Base-by-base conservation (phyloP, 2,329 filamentous ascomycete species). In the Clarireedia sp. region DNA sequence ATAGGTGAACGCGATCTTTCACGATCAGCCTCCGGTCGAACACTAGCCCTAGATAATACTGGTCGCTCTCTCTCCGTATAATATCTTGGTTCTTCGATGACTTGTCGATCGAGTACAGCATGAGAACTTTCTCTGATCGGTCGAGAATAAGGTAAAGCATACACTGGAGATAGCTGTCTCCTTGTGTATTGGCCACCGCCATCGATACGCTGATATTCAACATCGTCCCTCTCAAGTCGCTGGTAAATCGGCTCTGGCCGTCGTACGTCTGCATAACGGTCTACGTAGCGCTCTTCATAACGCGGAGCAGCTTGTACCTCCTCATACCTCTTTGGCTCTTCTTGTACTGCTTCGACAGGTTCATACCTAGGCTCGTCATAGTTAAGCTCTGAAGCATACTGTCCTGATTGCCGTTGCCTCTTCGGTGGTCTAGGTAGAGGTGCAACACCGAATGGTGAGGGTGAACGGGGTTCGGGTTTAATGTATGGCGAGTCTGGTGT, bases 391-490 rank as follows among this genome's bases (percentile, higher is more conserved):
- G 69, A 64, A 23, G 69, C 70, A 55, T 74, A 74, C 48, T 71
- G 73, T 45, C 73, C 69, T 26, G 70, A 68, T 46, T 79, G 75
- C 59, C 77, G 76, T 63, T 77, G 76, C 50, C 82, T 77, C 66
- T 85, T 86, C 61, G 72, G 73, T 9, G 82, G 78, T 48, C 80
- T 75, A 33, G 74, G 68, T 57, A 77, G 75, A n/a, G 78, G 73
- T 19, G 76, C 75, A 17, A 75, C 75, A 58, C 72, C 72, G 50
- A 83, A 68, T 8, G 81, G 82, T 6, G 82, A 85, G 1, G 80
- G 78, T 2, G 83, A 86, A 48, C 74, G 75, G n/a, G 83, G 83
- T 65, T 87, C 83, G 23, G 77, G 71, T 64, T 86, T 87, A 63
- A 86, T 83, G 60, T 77, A 75, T 9, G 81, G 79, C 36, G 74